Percentiles rank a stretch among this genome's conserved stretches.
These are phyloP conservation scores for Colletotrichum liaoningense DNA, from an alignment of 2,329 filamentous ascomycete species.

Conservation along the genomic window DNA sequence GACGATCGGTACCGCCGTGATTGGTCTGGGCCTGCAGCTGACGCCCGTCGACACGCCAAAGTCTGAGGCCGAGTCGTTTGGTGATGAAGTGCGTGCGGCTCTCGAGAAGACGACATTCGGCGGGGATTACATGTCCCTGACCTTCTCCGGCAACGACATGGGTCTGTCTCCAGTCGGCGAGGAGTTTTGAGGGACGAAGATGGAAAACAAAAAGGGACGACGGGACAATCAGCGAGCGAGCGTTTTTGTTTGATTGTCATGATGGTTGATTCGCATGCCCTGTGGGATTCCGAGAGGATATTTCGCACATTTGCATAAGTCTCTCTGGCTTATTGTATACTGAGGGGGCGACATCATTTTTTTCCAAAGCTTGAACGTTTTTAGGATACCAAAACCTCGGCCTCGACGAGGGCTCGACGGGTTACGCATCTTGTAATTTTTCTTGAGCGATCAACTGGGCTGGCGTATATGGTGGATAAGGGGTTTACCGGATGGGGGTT, in stretches of 20 bases:
- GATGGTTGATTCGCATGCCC: conserved; percentile 7
- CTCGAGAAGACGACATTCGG: conserved; percentile 19
- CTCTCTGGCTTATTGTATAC: not conserved
- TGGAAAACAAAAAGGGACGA: not conserved
- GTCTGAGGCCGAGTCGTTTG: conserved; percentile 29
- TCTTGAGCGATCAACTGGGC: conserved; percentile 7
- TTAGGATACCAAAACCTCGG: conserved; percentile 31
- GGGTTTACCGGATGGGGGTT: not conserved
- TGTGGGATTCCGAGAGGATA: not conserved
- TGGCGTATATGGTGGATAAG: conserved; percentile 14
- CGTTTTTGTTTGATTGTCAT: conserved; percentile 21
- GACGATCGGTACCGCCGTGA: conserved; percentile 51
- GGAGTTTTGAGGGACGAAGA: conserved; percentile 15
- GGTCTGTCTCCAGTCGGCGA: conserved; percentile 31
- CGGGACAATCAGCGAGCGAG: conserved; percentile 25
- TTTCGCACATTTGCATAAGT: conserved; percentile 24
- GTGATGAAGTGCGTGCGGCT: conserved; percentile 25
- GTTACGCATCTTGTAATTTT: conserved; percentile 31
- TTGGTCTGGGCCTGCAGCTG: conserved; percentile 52
- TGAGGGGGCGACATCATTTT: not conserved
- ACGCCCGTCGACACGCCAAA: conserved; percentile 53
- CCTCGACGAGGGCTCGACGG: conserved; percentile 17
- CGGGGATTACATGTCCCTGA: conserved; percentile 31
- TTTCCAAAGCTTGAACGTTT: conserved; percentile 8
- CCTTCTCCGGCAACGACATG: conserved; percentile 13